Base-by-base conservation (phyloP, 352 stramenopile genomes). In the Blastocystis sp. region DNA sequence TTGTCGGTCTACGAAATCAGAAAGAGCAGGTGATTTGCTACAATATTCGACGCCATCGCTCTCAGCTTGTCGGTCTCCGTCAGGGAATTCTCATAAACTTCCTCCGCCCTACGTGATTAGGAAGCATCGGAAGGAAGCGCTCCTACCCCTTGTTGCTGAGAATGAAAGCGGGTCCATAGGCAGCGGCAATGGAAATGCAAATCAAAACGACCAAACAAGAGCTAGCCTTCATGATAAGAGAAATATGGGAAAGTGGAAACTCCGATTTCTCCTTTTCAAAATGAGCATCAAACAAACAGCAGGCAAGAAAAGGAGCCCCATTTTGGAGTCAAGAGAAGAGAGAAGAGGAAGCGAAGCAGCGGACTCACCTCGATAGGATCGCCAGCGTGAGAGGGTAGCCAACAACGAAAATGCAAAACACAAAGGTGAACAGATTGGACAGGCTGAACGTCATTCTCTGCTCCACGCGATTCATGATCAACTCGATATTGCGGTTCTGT, bases 191-290 rank as follows among this genome's bases (percentile, higher is more conserved):
- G 24, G 74, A 84, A 69, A 69, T 68, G 74, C 52, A 84, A 69
- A 70, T 68, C 61, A 84, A 38, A 66, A 59, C 54, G 66, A 84
- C 48, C 74, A 68, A 45, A 60, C 65, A 48, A 38, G 21, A 57
- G 52, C 60, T 62, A 68, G 54, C 45, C 34, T 24, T 84, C 74
- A 84, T 84, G 57, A 52, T 59, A 84, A 69, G 52, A 69, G 66
- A 69, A 69, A 68, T 69, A 84, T 84, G 57, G 38, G 28, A 84
- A 34, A 42, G 52, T n/a, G 34, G 74, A 84, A 84, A 84, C 74
- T 28, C 21, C n/a, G 17, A 34, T 62, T 84, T 84, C 57, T 28
- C 38, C 74, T 34, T 84, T 84, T 84, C 40, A 38, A 40, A 68
- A 70, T 21, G 57, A 9, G 64, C 19, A n/a, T 74, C 7, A 74